Percentiles rank a stretch among this genome's conserved stretches.
Evolutionary conservation across 305 asterid genomes (phyloP).

Genomic region (Galium porrigens): DNA sequence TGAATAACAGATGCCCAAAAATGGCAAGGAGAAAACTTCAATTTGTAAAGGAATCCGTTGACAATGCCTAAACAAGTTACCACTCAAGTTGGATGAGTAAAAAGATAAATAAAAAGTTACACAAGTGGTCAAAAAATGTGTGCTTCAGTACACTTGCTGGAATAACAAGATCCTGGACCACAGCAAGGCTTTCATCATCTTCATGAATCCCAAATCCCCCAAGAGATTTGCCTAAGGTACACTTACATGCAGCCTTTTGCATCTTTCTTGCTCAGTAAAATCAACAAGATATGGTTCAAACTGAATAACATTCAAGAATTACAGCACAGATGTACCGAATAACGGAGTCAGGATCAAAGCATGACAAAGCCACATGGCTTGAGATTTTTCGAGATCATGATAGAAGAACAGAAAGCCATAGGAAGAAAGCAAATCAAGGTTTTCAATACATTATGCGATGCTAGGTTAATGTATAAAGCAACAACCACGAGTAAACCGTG

Average conservation of each 20-base stretch:
- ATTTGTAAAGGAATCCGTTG: not conserved
- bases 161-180: constrained; percentile 11
- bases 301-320: not conserved
- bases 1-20: not conserved
- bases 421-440: not conserved
- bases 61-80: not conserved
- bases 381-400: not conserved
- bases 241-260: not conserved
- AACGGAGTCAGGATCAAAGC: not conserved
- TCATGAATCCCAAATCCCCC: not conserved
- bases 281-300: not conserved
- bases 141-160: not conserved
- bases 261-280: constrained; percentile 3
- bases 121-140: not conserved
- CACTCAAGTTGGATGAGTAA: not conserved
- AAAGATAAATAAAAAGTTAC: not conserved
- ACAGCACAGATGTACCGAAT: not conserved
- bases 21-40: not conserved
- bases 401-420: not conserved
- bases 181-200: not conserved
- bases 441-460: not conserved
- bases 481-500: too few species aligned
- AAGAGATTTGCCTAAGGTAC: constrained; percentile 1
- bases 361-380: not conserved
- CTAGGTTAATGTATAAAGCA: not conserved